Conservation (phyloP, 768 basidiomycete species). For the Hygrophoropsis aurantiaca region DNA sequence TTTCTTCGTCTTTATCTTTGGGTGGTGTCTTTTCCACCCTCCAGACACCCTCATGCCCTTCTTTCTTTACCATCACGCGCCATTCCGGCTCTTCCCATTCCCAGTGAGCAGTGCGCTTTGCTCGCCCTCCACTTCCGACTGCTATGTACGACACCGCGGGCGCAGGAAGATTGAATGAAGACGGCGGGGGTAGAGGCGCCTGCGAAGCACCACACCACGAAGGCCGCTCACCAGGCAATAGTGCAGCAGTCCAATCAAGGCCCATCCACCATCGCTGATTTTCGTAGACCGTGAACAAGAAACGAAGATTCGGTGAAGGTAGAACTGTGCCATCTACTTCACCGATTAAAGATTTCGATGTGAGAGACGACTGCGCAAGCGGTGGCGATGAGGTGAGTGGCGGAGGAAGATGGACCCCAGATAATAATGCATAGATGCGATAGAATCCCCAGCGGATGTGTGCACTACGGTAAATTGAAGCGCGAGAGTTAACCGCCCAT, state of each 20-base stretch:
- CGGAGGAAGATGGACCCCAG: conserved; percentile 52
- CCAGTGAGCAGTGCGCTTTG: conserved; percentile 82
- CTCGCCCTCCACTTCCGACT: conserved; percentile 43
- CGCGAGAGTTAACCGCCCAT: conserved; percentile 57
- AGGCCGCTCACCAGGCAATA: conserved; percentile 86
- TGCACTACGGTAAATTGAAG: conserved; percentile 61
- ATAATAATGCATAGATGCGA: conserved; percentile 47
- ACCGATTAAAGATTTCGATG: conserved; percentile 6
- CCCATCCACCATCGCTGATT: conserved; percentile 99
- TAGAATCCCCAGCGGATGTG: conserved; percentile 67
- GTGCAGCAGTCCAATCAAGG: conserved; percentile 91
- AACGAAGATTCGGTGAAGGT: conserved; percentile 48
- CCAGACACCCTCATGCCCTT: conserved; percentile 48
- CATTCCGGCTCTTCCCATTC: conserved; percentile 91
- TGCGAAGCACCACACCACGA: conserved; percentile 73
- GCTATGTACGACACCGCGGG: conserved; percentile 58
- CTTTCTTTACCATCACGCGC: conserved; percentile 65
- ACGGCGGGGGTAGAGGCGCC: conserved; percentile 66
- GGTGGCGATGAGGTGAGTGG: conserved; percentile 32
- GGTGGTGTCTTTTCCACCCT: conserved; percentile 67
- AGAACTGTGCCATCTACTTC: conserved; percentile 7
- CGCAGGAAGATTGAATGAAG: conserved; percentile 65
- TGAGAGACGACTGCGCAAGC: not conserved
- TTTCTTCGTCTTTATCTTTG: conserved; percentile 41
- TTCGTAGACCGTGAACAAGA: conserved; percentile 88